Percentiles rank a stretch among this genome's conserved stretches.
phyloP scores from a whole-genome alignment of 352 stramenopile species.

The Blastocystis sp. region DNA sequence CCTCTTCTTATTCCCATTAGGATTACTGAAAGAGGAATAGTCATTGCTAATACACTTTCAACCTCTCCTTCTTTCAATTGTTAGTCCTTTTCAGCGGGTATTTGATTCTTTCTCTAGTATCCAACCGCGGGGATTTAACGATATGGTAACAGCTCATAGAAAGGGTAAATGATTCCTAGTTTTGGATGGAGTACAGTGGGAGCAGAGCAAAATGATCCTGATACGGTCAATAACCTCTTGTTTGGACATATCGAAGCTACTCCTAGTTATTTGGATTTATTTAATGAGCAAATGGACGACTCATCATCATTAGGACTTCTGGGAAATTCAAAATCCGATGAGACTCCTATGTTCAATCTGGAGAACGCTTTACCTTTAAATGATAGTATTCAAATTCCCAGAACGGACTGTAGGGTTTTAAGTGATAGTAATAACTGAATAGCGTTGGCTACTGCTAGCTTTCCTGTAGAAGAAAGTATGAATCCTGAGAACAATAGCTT shows the following conservation, averaged over 20 bases:
- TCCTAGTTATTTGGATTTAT: neutral
- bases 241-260: slow-evolving; percentile 16
- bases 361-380: neutral
- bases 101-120: neutral
- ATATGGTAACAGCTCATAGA: neutral
- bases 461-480: neutral
- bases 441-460: neutral
- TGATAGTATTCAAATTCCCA: neutral
- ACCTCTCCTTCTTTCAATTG: neutral
- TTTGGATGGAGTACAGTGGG: slow-evolving; percentile 58
- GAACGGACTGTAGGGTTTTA: neutral
- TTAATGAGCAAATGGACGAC: neutral
- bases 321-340: slow-evolving; percentile 4
- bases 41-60: slow-evolving; percentile 92
- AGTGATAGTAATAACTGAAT: neutral
- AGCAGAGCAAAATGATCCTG: slow-evolving; percentile 45
- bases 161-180: slow-evolving; percentile 6
- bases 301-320: slow-evolving; percentile 12
- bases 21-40: slow-evolving; percentile 89
- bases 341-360: neutral
- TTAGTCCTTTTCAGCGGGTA: neutral
- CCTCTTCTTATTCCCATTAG: slow-evolving; percentile 69
- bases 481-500: neutral
- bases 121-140: neutral
- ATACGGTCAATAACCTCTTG: slow-evolving; percentile 43